phyloP scores from a whole-genome alignment of 2,329 filamentous ascomycete species.

The Epichloe sylvatica region DNA sequence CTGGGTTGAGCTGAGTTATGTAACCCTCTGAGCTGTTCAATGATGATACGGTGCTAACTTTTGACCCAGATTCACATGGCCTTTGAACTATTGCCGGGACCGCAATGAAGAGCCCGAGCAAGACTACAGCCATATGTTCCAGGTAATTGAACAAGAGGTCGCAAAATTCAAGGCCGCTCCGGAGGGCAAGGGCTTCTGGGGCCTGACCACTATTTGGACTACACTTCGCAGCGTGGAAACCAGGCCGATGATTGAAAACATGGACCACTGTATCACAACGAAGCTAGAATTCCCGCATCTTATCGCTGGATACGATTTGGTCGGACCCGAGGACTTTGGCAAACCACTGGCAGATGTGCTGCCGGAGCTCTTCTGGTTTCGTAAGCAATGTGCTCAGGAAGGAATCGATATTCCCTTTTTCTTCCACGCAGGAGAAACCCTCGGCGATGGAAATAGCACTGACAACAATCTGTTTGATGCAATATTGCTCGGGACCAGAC shows the following conservation, averaged over 20 bases:
- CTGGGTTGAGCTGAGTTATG: constrained; percentile 63
- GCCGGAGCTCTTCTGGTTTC: constrained; percentile 87
- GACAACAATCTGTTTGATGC: constrained; percentile 83
- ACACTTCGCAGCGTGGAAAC: constrained; percentile 51
- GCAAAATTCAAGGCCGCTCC: constrained; percentile 57
- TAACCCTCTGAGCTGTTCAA: neutral
- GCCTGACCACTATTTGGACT: constrained; percentile 74
- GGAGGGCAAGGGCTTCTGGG: constrained; percentile 68
- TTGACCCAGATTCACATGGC: constrained; percentile 49
- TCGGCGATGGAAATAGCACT: constrained; percentile 58
- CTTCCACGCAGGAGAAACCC: constrained; percentile 84
- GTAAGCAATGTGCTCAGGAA: constrained; percentile 65
- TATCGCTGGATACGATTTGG: constrained; percentile 77
- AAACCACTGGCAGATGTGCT: constrained; percentile 62
- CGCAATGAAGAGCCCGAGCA: constrained; percentile 51
- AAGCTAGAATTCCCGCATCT: constrained; percentile 68
- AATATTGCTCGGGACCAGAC: constrained; percentile 68
- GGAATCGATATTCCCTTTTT: constrained; percentile 81
- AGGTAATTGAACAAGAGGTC: constrained; percentile 64
- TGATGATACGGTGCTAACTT: neutral
- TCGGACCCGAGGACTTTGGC: constrained; percentile 74
- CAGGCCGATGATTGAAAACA: constrained; percentile 57
- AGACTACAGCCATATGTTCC: constrained; percentile 56
- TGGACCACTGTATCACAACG: constrained; percentile 75
- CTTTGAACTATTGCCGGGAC: constrained; percentile 52